These are phyloP conservation scores for Prosopis cineraria DNA, from an alignment of 306 rosid genomes.

Conservation along the genomic window DNA sequence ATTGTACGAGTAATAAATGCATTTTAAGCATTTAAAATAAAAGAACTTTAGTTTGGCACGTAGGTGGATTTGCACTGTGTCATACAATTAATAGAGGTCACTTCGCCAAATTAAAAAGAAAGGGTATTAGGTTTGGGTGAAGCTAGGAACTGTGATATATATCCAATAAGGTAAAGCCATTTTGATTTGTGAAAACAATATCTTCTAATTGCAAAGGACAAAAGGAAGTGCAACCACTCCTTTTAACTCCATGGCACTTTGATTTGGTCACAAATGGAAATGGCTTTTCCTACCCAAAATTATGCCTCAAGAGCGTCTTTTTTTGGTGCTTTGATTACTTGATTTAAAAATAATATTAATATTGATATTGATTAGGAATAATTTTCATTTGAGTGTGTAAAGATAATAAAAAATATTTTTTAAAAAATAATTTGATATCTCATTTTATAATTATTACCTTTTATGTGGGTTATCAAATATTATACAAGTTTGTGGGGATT, in stretches of 20 bases:
- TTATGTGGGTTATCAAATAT: not conserved
- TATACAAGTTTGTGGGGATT: not conserved
- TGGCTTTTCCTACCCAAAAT: not conserved
- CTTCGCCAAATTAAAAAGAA: not conserved
- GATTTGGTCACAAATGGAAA: not conserved
- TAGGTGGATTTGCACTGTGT: not conserved
- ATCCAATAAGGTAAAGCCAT: not conserved
- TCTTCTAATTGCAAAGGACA: slow-evolving; percentile 33
- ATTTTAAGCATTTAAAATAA: not conserved
- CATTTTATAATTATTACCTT: not conserved
- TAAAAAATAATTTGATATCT: not conserved
- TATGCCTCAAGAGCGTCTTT: not conserved
- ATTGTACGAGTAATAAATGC: not conserved
- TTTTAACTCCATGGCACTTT: slow-evolving; percentile 1
- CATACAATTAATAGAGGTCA: not conserved
- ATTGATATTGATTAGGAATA: too few relatives aligned
- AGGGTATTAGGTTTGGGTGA: slow-evolving; percentile 8
- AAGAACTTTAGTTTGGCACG: not conserved
- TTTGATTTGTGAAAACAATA: slow-evolving; percentile 19
- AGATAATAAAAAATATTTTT: not conserved
- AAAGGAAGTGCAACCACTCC: slow-evolving; percentile 27
- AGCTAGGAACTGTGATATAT: not conserved
- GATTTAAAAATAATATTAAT: too few relatives aligned
- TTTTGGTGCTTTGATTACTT: not conserved
- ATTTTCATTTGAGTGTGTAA: not conserved